Percentiles rank a stretch among this genome's conserved stretches.
Conservation (phyloP, 371 early-diverging fungal species). For the Mortierella sp. region DNA sequence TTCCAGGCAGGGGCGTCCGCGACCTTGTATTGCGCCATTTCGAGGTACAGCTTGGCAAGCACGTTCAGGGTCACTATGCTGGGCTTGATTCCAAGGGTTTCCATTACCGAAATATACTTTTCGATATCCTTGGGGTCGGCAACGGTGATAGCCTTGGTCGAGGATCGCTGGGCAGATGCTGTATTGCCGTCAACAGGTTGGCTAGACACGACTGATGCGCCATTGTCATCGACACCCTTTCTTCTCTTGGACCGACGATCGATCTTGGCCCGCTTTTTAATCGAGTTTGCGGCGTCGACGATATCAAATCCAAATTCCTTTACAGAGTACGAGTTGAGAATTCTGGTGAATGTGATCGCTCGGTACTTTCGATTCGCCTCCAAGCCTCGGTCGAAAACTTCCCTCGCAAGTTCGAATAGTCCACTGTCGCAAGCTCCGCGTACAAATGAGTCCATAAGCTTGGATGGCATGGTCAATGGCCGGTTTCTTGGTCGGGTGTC, state of each 20-base stretch:
- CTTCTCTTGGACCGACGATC: neutral
- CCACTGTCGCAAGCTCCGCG: conserved; percentile 30
- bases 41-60: conserved; percentile 45
- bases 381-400: conserved; percentile 36
- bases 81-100: conserved; percentile 16
- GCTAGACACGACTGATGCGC: neutral
- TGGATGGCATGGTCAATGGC: conserved; percentile 28
- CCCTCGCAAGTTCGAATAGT: conserved; percentile 36
- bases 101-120: conserved; percentile 33
- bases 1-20: conserved; percentile 33
- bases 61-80: conserved; percentile 36
- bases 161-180: neutral
- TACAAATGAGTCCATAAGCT: conserved; percentile 40
- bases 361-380: conserved; percentile 33
- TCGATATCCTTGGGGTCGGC: conserved; percentile 29
- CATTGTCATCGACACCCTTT: neutral
- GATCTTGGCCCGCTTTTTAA: neutral
- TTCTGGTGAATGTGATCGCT: conserved; percentile 24
- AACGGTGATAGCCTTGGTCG: conserved; percentile 13
- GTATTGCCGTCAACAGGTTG: neutral
- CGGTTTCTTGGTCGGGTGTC: conserved; percentile 2
- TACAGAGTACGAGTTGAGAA: conserved; percentile 43
- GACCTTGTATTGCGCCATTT: conserved; percentile 40
- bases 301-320: conserved; percentile 51
- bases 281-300: conserved; percentile 11